Conservation (phyloP, 2,329 filamentous ascomycete species). For the Colletotrichum liriopes region DNA sequence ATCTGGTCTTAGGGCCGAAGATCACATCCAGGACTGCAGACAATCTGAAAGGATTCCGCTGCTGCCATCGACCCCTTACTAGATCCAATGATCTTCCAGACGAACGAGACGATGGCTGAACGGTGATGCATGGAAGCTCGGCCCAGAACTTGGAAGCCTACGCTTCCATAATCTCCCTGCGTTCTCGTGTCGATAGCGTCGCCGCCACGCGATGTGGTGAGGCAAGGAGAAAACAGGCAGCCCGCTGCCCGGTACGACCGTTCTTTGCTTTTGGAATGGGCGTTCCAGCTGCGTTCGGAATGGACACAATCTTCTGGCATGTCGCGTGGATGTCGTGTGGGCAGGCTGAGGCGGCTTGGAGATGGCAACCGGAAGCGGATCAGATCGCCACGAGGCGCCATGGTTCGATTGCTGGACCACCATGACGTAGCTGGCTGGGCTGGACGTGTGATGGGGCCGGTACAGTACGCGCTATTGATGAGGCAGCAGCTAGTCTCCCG, state of each 20-base stretch:
- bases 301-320: slow-evolving; percentile 14
- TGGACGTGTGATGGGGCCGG: slow-evolving; percentile 22
- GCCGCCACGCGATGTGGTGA: slow-evolving; percentile 16
- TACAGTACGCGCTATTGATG: slow-evolving; percentile 30
- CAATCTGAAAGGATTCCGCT: slow-evolving; percentile 27
- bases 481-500: slow-evolving; percentile 22
- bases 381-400: slow-evolving; percentile 34
- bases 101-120: slow-evolving; percentile 28
- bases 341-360: slow-evolving; percentile 25
- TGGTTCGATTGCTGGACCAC: slow-evolving; percentile 38
- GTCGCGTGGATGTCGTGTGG: slow-evolving; percentile 42
- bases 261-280: slow-evolving; percentile 9
- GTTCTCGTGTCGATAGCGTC: slow-evolving; percentile 27
- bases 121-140: slow-evolving; percentile 38
- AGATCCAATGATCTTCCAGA: not conserved
- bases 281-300: slow-evolving; percentile 24
- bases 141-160: slow-evolving; percentile 19
- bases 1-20: not conserved
- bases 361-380: slow-evolving; percentile 27
- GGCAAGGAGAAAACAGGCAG: slow-evolving; percentile 27
- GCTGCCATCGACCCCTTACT: slow-evolving; percentile 3
- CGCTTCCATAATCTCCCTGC: slow-evolving; percentile 25
- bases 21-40: slow-evolving; percentile 2
- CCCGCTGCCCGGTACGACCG: slow-evolving; percentile 3
- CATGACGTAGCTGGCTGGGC: slow-evolving; percentile 38